Evolutionary conservation across 371 early-diverging fungal genomes (phyloP).

Genomic region (Mortierella sp.): DNA sequence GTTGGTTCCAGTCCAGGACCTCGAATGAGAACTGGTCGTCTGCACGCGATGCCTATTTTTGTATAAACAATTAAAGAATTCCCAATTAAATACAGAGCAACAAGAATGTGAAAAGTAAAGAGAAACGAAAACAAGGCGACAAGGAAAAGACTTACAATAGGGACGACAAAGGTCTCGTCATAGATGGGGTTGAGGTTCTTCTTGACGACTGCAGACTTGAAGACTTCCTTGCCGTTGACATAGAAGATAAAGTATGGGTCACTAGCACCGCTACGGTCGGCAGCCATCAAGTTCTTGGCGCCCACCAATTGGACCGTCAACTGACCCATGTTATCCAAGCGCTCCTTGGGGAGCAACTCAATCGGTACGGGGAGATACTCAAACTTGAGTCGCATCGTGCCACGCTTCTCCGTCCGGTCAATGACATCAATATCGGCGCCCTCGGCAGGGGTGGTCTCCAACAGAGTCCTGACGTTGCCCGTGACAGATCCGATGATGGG

Average conservation of each 20-base stretch:
- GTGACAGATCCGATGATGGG: slow-evolving; percentile 33
- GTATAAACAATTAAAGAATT: too few species aligned
- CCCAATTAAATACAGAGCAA: too few species aligned
- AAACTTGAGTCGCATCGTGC: slow-evolving; percentile 65
- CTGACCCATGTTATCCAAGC: slow-evolving; percentile 67
- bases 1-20: slow-evolving; percentile 87
- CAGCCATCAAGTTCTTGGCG: slow-evolving; percentile 64
- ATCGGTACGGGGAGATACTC: slow-evolving; percentile 66
- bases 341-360: slow-evolving; percentile 67
- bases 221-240: slow-evolving; percentile 82
- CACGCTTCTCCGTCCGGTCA: slow-evolving; percentile 38
- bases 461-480: slow-evolving; percentile 22
- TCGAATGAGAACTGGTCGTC: slow-evolving; percentile 76
- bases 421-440: slow-evolving; percentile 59
- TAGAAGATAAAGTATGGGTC: slow-evolving; percentile 87
- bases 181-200: slow-evolving; percentile 88
- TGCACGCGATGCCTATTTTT: slow-evolving; percentile 63
- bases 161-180: slow-evolving; percentile 82
- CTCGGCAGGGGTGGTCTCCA: slow-evolving; percentile 24
- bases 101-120: neutral
- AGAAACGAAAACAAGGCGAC: neutral
- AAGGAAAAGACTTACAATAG: slow-evolving; percentile 64
- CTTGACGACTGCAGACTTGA: slow-evolving; percentile 82
- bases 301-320: slow-evolving; percentile 62
- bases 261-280: slow-evolving; percentile 76